A percentile compares a stretch with the other conserved stretches of the same genome.
These are phyloP conservation scores for Quercus robur DNA, from an alignment of 306 rosid species.

Conservation along the genomic window DNA sequence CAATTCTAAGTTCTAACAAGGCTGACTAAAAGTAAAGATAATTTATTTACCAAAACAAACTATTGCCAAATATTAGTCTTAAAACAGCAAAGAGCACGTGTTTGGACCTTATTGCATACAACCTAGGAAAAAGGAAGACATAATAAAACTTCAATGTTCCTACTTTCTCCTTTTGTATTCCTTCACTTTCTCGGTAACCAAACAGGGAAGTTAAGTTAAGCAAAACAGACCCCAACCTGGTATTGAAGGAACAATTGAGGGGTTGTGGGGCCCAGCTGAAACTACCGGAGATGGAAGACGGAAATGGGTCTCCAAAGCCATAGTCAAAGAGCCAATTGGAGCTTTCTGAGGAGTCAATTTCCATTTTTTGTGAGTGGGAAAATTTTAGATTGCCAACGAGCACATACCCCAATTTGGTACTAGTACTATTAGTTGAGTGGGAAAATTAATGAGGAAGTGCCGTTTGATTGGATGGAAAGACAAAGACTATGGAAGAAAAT, in stretches of 20 bases:
- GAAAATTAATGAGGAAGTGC: background rate
- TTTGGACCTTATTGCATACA: background rate
- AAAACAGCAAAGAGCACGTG: background rate
- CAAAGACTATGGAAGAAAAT: background rate
- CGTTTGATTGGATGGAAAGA: background rate
- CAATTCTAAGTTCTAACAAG: background rate
- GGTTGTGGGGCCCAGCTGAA: slow-evolving; percentile 53
- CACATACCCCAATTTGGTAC: background rate
- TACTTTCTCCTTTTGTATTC: background rate
- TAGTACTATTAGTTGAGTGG: background rate
- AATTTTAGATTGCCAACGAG: background rate
- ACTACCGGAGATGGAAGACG: slow-evolving; percentile 30
- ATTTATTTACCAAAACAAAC: background rate
- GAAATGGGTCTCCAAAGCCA: slow-evolving; percentile 38
- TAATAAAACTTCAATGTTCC: background rate
- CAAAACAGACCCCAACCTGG: slow-evolving; percentile 35
- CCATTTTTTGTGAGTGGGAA: slow-evolving; percentile 37
- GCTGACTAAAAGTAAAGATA: background rate
- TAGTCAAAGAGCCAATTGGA: slow-evolving; percentile 61
- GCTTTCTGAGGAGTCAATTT: slow-evolving; percentile 32
- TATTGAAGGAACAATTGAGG: slow-evolving; percentile 35
- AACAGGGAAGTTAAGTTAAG: slow-evolving; percentile 1
- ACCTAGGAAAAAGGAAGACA: background rate
- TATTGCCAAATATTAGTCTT: background rate
- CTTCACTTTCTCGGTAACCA: slow-evolving; percentile 3